Base-by-base conservation (phyloP, 108 stramenopile species). In the Chaetoceros tenuissimus region DNA sequence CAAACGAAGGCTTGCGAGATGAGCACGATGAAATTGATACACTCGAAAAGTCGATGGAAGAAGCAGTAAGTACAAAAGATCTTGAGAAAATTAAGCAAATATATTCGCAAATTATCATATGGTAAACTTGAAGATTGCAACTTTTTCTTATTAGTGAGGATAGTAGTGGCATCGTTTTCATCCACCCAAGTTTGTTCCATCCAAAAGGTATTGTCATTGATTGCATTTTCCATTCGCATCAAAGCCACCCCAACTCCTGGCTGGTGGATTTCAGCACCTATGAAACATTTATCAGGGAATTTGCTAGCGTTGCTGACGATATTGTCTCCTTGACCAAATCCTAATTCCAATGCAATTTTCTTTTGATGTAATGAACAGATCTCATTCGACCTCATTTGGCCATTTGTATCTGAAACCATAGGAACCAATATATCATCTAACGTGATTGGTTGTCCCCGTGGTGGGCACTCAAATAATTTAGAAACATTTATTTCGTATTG, bases 281-380 rank as follows among this genome's bases (percentile, higher is more conserved):
- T 60, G 31, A 74, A 64, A 28, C 51, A 64, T 10, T 44, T 55
- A 25, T 75, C 58, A 20, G 66, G 72, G 64, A 68, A 45, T 2
- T 53, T 57, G 20, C 20, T 43, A 29, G 79, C 67, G 43, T 81
- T 72, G 8, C 76, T 72, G 24, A 78, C 53, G 23, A 88, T 17
- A 59, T 82, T 84, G 40, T 82, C 77, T 18, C 87, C 87, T 20
- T 64, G 59, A 1, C 87, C 87, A 62, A 80, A 82, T 13, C 87
- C 87, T 43, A 88, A 71, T 49, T 88, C 87, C 20, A 84, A 58
- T 74, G 78, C 77, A 26, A 76, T 72, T 53, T 43, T 46, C n/a
- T 66, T 43, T 24, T 17, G 67, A 22, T 61, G 56, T 29, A 17
- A 46, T 27, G 58, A 27, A 40, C 34, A 40, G 43, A 30, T 57